Base-by-base conservation (phyloP, 331 rosid genomes). In the Prunus yedoensis region DNA sequence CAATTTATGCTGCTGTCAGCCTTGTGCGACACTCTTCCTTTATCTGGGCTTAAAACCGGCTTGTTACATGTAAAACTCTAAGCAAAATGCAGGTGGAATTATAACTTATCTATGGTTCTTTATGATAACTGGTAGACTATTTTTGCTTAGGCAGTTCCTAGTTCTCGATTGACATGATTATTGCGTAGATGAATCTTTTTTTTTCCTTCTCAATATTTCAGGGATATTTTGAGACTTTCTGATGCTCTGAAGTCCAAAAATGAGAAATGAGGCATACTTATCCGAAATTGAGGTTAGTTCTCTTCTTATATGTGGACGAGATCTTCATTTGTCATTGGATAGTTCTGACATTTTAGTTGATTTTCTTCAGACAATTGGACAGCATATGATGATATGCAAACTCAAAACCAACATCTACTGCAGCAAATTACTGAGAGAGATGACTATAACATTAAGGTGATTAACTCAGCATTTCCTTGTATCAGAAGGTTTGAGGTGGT, bases 381-480 rank as follows among this genome's bases (percentile, higher is more conserved):
- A 95, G 97, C 97, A 47, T 95, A 95, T 72, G 99, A 90, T 72
- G 99, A 90, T 75, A 95, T 89, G 98, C 99, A 95, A 82, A 89
- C 91, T 77, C 99, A 95, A 89, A 95, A 95, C 80, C 99, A 95
- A 80, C 99, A 95, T 78, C 85, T 95, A 53, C 71, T 95, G 85
- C 99, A 88, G 86, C 99, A 95, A 78, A 92, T 92, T 76, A 92
- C 99, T 13, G 99, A 95, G 87, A 87, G 98, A 71, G 99, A 92
- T 81, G 99, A 95, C 82, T 95, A 92, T 75, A 95, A 95, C 83
- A 92, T 95, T 73, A 95, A 92, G 99, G 99, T 95, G 83, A 76
- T 77, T 63, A 32, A 30, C 45, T 70, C 60, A 5, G 16, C 10
- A 14, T 56, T 50, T 47, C n/a, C 75, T 28, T 62, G 2, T 45